Evolutionary conservation across 768 basidiomycete genomes (phyloP), one percentile per base, ranked within the genome.

Genomic region (Tricholoma saponaceum): DNA sequence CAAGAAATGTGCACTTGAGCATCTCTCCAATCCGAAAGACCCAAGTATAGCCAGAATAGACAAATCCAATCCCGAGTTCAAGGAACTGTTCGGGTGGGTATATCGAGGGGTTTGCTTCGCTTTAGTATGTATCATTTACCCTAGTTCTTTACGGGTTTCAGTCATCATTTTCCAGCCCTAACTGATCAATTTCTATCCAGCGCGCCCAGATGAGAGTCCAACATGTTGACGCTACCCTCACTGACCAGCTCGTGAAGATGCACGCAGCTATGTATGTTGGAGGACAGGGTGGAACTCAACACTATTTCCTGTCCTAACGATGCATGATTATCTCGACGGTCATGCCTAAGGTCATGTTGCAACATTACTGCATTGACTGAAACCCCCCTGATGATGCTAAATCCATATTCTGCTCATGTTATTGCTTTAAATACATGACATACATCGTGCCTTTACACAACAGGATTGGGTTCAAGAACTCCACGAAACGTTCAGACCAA

Each of bases 21-120:
- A 77, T 37, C 69, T 82, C 13, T 70, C 66, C 23, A 68, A 66
- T 39, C 70, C 69, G 12, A 77, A 75, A 62, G 75, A 76, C 59
- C 72, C 74, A 60, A 72, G 66, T 18, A 66, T 64, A n/a, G 53
- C 56, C 30, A 60, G 58, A 46, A 67, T 76, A 28, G 74, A 74
- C 51, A 81, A 81, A 64, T 65, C 74, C 5, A 80, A 83, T 61
- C 72, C 78, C 0, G 81, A 83, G 26, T 82, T 77, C 63, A 83
- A 79, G 57, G 80, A 81, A n/a, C 61, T 83, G 6, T 79, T 76
- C 51, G 72, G 71, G 0, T 70, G 66, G 59, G 72, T 81, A 32
- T 78, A 79, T 57, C 69, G 79, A 23, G 81, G 82, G 4, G 79
- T 79, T 18, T 69, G 68, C 3, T 83, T 79, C 65, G 81, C 81